Conservation (phyloP, 2,329 filamentous ascomycete genomes). For the Colletotrichum magnum region DNA sequence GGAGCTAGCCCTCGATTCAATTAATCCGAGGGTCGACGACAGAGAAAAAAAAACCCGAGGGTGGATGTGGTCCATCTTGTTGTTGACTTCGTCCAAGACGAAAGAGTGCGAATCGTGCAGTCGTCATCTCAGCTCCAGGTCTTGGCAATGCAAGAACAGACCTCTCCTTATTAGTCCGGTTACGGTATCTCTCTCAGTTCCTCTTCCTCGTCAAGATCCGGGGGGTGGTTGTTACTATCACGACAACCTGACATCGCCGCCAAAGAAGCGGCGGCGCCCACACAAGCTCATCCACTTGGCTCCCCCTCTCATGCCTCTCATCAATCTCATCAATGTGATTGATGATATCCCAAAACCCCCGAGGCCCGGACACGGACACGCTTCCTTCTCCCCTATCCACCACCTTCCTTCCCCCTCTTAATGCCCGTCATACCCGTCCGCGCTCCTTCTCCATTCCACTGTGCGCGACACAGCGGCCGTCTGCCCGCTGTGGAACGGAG, state of each 20-base stretch:
- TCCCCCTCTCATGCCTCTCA: neutral
- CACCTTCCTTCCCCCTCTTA: neutral
- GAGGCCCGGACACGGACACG: neutral
- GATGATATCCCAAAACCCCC: neutral
- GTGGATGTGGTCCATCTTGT: neutral
- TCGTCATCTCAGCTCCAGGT: neutral
- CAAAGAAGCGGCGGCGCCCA: neutral
- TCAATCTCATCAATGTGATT: constrained; percentile 3
- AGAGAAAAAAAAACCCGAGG: neutral
- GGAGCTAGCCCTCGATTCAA: constrained; percentile 4
- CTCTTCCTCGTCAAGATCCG: neutral
- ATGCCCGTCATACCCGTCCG: constrained; percentile 24
- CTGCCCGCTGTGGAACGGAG: constrained; percentile 34
- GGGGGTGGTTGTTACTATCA: neutral
- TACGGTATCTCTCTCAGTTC: neutral
- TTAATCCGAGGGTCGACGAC: constrained; percentile 9
- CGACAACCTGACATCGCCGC: constrained; percentile 4
- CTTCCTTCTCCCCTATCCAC: neutral
- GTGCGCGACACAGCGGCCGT: constrained; percentile 32
- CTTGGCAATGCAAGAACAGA: neutral
- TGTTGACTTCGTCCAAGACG: neutral
- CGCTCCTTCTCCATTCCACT: constrained; percentile 35
- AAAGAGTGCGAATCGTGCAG: neutral
- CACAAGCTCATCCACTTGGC: too few relatives aligned
- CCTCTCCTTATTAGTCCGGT: neutral